A percentile compares a stretch with the other conserved stretches of the same genome.
Evolutionary conservation across 2,329 filamentous ascomycete genomes (phyloP).

Genomic region (Claviceps maximensis): DNA sequence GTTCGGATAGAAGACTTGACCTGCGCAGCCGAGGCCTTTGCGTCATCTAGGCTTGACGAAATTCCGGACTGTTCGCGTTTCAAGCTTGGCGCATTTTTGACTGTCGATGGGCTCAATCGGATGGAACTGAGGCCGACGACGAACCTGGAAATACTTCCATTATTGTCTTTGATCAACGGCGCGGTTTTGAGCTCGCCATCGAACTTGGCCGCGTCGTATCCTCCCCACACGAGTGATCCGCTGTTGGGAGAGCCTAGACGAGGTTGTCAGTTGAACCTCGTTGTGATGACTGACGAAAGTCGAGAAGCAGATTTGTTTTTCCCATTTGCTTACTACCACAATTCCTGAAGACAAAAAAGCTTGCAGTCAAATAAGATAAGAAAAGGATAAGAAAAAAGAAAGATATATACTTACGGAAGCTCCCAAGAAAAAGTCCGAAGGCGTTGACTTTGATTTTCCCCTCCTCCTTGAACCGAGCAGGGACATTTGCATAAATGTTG

Average conservation of each 20-base stretch:
- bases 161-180: not conserved
- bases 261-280: not conserved
- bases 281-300: not conserved
- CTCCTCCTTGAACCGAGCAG: not conserved
- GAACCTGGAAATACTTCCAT: not conserved
- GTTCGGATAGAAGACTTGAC: too few species aligned
- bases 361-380: not conserved
- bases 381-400: not conserved
- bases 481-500: not conserved
- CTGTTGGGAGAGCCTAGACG: not conserved
- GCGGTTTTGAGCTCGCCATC: not conserved
- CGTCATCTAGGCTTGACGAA: not conserved
- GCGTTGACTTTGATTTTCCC: not conserved
- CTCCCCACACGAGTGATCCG: conserved; percentile 3
- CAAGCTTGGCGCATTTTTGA: too few species aligned
- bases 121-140: not conserved
- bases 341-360: too few species aligned
- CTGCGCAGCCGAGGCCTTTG: too few species aligned
- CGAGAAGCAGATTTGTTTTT: not conserved
- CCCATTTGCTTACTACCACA: not conserved
- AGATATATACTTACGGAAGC: conserved; percentile 1
- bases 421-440: not conserved
- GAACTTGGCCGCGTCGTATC: conserved; percentile 1
- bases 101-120: not conserved
- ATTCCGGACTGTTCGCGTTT: not conserved